Percentiles rank a stretch among this genome's conserved stretches.
phyloP scores from a whole-genome alignment of 1,284 basidiomycete species.

The Mrakiaceae sp. region DNA sequence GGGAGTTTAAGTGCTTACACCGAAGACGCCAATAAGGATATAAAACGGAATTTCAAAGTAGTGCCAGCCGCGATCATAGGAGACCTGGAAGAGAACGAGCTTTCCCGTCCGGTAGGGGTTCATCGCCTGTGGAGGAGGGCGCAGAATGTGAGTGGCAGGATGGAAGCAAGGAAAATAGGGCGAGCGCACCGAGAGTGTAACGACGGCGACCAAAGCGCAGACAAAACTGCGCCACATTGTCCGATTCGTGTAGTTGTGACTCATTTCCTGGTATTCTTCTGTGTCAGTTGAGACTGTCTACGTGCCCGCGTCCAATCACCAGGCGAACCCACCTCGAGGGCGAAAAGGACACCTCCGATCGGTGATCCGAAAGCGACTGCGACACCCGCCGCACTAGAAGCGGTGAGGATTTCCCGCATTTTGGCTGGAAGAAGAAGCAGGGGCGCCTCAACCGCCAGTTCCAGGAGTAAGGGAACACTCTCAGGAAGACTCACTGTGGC shows the following conservation, averaged over 20 bases:
- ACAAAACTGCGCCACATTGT: slow-evolving; percentile 99
- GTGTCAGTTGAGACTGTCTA: too few species aligned
- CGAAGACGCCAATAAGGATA: slow-evolving; percentile 87
- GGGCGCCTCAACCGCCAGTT: neutral
- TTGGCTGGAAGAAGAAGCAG: slow-evolving; percentile 49
- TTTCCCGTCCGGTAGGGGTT: slow-evolving; percentile 98
- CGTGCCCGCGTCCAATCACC: neutral
- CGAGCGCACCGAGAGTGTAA: slow-evolving; percentile 73
- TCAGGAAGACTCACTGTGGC: slow-evolving; percentile 55
- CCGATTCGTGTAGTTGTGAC: slow-evolving; percentile 86
- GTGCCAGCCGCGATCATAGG: slow-evolving; percentile 96
- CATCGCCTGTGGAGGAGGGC: slow-evolving; percentile 56
- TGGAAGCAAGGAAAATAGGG: slow-evolving; percentile 8
- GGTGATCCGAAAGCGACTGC: slow-evolving; percentile 96
- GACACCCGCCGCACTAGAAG: slow-evolving; percentile 91
- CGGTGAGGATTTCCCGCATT: slow-evolving; percentile 90
- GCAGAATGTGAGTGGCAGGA: neutral
- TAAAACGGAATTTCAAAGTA: slow-evolving; percentile 98
- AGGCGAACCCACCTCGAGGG: slow-evolving; percentile 41
- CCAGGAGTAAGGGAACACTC: neutral
- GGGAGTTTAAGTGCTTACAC: slow-evolving; percentile 44
- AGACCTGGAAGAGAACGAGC: slow-evolving; percentile 94
- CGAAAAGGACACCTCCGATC: slow-evolving; percentile 92
- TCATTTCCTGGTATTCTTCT: slow-evolving; percentile 70
- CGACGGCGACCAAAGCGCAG: slow-evolving; percentile 91